Percentiles rank a stretch among this genome's conserved stretches.
Conservation (phyloP, 495 filamentous ascomycete genomes). For the Cercophora newfieldiana region DNA sequence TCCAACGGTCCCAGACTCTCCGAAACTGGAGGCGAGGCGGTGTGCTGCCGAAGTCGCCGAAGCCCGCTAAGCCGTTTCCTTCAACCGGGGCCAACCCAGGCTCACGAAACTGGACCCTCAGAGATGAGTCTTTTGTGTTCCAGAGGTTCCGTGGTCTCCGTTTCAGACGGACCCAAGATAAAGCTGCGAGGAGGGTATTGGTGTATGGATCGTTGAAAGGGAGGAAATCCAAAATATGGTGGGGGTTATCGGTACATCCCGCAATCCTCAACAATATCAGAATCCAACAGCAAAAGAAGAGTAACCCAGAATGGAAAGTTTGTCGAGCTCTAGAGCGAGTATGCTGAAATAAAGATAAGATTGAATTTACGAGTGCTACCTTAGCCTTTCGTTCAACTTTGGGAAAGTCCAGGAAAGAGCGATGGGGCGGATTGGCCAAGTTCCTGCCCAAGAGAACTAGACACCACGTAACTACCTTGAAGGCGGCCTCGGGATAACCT, state of each 20-base stretch:
- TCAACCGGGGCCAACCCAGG: neutral
- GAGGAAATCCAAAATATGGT: neutral
- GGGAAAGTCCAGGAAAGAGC: no score
- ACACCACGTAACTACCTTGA: no score
- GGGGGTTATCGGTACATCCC: neutral
- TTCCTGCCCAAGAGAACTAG: no score
- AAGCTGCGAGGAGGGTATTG: neutral
- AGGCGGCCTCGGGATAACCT: no score
- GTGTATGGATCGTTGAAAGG: neutral
- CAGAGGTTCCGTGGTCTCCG: neutral
- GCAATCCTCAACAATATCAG: neutral
- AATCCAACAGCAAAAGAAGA: neutral
- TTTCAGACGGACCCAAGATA: neutral
- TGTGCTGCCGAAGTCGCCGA: no score
- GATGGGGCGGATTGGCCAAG: no score
- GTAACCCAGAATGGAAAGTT: neutral
- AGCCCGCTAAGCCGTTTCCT: neutral
- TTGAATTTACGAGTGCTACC: no score
- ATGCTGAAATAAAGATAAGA: no score
- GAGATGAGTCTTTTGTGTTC: neutral
- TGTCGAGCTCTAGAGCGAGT: neutral
- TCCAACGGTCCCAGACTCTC: conserved; percentile 4
- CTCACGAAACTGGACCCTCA: neutral
- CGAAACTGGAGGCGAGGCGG: conserved; percentile 14
- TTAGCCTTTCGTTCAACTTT: no score